Percentiles rank a stretch among this genome's conserved stretches.
Conservation (phyloP, 495 filamentous ascomycete genomes). For the Aspergillus affinis region DNA sequence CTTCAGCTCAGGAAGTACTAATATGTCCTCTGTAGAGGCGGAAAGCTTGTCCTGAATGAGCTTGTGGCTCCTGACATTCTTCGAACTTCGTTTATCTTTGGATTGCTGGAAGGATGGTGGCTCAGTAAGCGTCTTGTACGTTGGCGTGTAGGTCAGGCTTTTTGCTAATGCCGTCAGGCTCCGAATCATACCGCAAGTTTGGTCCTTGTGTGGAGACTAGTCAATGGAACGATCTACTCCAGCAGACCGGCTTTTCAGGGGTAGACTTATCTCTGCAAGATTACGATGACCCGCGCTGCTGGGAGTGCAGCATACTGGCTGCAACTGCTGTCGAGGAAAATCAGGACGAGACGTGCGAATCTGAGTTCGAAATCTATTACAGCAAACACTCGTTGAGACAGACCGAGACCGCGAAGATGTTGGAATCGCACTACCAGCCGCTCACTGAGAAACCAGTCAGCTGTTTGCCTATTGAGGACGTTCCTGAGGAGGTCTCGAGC, state of each 20-base stretch:
- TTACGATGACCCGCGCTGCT: conserved; percentile 3
- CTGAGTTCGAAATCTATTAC: too few relatives aligned
- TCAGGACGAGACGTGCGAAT: not conserved
- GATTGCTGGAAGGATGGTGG: conserved; percentile 23
- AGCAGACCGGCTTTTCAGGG: conserved; percentile 24
- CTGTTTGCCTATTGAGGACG: too few relatives aligned
- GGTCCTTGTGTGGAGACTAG: conserved; percentile 19
- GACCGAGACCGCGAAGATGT: too few relatives aligned
- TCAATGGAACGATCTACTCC: conserved; percentile 22
- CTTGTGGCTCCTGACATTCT: conserved; percentile 5
- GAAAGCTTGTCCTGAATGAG: conserved; percentile 21
- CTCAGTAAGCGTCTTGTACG: conserved; percentile 13
- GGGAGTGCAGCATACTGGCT: conserved; percentile 8
- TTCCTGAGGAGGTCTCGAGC: too few relatives aligned
- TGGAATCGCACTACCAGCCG: too few relatives aligned
- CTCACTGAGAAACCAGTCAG: too few relatives aligned
- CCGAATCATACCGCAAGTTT: conserved; percentile 13
- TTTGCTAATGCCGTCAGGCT: conserved; percentile 1
- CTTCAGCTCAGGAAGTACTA: too few relatives aligned
- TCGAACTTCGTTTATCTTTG: conserved; percentile 17
- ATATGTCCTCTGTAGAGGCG: conserved; percentile 4
- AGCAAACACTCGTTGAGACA: not conserved
- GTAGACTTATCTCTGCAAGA: conserved; percentile 10
- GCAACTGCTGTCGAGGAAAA: conserved; percentile 6
- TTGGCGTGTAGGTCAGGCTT: too few relatives aligned